Evolutionary conservation across 176 grass and related monocot genomes (phyloP).

Genomic region (Aegilops speltoides): DNA sequence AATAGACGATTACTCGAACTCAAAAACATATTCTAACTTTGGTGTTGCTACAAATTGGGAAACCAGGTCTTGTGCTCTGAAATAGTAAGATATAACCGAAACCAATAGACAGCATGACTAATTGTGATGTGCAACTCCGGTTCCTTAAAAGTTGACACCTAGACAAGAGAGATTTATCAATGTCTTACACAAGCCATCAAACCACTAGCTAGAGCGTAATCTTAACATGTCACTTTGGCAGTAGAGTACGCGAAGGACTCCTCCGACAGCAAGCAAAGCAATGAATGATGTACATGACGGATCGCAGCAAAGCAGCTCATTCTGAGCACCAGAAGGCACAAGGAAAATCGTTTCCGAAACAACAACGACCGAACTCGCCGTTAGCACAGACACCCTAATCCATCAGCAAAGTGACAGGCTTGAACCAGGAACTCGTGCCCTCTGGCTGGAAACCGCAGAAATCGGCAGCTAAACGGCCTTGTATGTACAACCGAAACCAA

Average conservation of each 20-base stretch:
- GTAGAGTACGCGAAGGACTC: no score
- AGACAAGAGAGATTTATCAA: background rate
- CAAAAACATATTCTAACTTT: background rate
- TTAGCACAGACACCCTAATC: background rate
- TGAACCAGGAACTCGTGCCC: background rate
- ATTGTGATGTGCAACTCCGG: background rate
- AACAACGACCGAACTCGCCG: no score
- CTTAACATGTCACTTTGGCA: no score
- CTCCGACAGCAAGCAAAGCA: background rate
- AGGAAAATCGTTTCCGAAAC: background rate
- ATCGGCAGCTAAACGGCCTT: background rate
- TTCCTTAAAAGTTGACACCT: background rate
- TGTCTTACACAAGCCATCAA: background rate
- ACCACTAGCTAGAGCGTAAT: background rate
- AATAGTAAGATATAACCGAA: background rate
- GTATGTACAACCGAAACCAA: background rate
- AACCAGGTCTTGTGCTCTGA: background rate
- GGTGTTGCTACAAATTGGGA: background rate
- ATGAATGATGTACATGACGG: background rate
- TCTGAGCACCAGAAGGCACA: background rate
- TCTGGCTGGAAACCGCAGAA: background rate
- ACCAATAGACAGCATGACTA: background rate
- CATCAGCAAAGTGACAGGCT: background rate
- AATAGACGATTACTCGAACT: background rate
- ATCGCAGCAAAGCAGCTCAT: background rate